phyloP scores from a whole-genome alignment of 2,329 filamentous ascomycete genomes.

The Aureobasidium namibiae region DNA sequence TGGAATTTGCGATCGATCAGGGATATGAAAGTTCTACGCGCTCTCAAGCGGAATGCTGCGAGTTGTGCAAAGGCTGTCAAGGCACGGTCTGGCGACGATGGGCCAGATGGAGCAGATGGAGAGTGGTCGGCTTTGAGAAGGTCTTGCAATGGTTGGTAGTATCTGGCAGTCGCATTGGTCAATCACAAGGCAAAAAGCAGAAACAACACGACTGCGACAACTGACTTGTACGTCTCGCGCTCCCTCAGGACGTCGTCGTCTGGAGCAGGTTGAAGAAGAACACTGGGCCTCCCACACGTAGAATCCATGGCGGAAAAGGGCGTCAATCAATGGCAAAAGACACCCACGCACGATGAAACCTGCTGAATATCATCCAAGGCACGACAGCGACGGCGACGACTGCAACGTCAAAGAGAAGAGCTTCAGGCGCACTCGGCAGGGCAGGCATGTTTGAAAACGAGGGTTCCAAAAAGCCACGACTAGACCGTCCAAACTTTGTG shows the following conservation, averaged over 20 bases:
- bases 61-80: constrained; percentile 44
- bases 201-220: background rate
- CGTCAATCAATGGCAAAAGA: background rate
- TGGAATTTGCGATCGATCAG: constrained; percentile 43
- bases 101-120: constrained; percentile 17
- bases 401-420: background rate
- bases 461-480: constrained; percentile 1
- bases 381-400: background rate
- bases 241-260: constrained; percentile 11
- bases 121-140: constrained; percentile 16
- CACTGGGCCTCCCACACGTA: background rate
- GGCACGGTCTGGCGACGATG: constrained; percentile 25
- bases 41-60: constrained; percentile 40
- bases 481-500: background rate
- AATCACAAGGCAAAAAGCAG: background rate
- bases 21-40: constrained; percentile 44
- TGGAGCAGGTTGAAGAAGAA: background rate
- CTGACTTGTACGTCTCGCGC: constrained; percentile 16
- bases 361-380: background rate
- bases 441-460: background rate
- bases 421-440: background rate
- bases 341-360: background rate
- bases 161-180: background rate
- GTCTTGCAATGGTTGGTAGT: constrained; percentile 19
- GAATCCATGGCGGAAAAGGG: background rate